phyloP scores from a whole-genome alignment of 148 eudicot species.

The Diospyros kaki region DNA sequence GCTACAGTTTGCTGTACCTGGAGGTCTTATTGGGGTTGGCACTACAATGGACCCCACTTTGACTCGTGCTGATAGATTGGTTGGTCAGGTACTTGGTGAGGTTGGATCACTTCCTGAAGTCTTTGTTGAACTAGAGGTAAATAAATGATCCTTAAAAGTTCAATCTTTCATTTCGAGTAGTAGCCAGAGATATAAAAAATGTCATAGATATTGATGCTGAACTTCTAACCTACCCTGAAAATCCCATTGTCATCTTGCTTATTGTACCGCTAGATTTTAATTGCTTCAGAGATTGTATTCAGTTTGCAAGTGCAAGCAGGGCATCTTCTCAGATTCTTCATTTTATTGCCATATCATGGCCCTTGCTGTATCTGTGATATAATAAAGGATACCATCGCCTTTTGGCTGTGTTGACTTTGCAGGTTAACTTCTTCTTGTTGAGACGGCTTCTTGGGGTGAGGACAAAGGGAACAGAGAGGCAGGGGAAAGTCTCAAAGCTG shows the following conservation, averaged over 20 bases:
- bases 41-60: constrained; percentile 97
- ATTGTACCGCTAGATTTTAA: not conserved
- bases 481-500: constrained; percentile 84
- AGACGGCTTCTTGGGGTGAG: constrained; percentile 85
- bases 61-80: constrained; percentile 96
- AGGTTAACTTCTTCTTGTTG: constrained; percentile 94
- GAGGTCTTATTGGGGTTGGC: constrained; percentile 97
- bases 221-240: not conserved
- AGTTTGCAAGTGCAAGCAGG: not conserved
- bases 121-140: constrained; percentile 90
- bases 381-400: not conserved
- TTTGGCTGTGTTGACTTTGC: constrained; percentile 6
- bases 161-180: not conserved
- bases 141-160: not conserved
- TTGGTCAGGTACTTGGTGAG: constrained; percentile 96
- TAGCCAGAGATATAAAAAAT: no score
- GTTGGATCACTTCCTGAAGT: constrained; percentile 95
- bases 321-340: not conserved
- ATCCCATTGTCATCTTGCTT: not conserved
- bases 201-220: not conserved
- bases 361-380: not conserved
- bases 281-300: not conserved
- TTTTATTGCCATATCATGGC: not conserved
- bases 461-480: constrained; percentile 90
- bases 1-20: constrained; percentile 93